Evolutionary conservation across 164 flowering plant genomes (phyloP).

Genomic region (Sextonia rubra): DNA sequence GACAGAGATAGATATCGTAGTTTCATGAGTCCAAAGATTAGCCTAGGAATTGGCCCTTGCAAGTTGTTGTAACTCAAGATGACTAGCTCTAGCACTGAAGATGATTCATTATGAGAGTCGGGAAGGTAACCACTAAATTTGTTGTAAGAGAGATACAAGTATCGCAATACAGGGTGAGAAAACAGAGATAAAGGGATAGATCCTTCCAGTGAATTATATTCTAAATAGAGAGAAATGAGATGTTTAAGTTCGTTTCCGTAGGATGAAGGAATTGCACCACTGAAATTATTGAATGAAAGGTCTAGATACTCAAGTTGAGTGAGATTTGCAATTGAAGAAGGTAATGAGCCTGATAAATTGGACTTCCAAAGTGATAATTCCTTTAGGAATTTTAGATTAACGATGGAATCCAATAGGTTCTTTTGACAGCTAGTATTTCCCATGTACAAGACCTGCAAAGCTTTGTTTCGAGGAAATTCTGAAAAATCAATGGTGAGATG

Average conservation of each 20-base stretch:
- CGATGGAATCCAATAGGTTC: not conserved
- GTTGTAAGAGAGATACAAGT: not conserved
- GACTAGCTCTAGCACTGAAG: not conserved
- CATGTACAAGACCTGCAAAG: not conserved
- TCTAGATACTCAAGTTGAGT: not conserved
- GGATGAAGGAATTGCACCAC: not conserved
- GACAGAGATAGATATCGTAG: not conserved
- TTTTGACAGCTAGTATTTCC: not conserved
- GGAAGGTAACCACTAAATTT: not conserved
- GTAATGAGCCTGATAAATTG: not conserved
- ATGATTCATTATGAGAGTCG: not conserved
- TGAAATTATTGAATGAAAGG: not conserved
- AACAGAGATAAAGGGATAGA: not conserved
- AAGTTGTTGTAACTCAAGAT: not conserved
- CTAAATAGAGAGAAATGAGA: no score
- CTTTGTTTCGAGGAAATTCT: slow-evolving; percentile 1
- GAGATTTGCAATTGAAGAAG: not conserved
- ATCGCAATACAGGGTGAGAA: not conserved
- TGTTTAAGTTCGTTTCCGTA: no score
- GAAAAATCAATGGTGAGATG: slow-evolving; percentile 28
- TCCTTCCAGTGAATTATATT: no score
- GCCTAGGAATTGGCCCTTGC: no score
- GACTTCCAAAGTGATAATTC: not conserved
- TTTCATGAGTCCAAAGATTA: not conserved
- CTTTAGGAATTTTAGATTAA: not conserved